These are phyloP conservation scores for Boletus eberwhitei DNA, from an alignment of 768 basidiomycete species.

Conservation along the genomic window DNA sequence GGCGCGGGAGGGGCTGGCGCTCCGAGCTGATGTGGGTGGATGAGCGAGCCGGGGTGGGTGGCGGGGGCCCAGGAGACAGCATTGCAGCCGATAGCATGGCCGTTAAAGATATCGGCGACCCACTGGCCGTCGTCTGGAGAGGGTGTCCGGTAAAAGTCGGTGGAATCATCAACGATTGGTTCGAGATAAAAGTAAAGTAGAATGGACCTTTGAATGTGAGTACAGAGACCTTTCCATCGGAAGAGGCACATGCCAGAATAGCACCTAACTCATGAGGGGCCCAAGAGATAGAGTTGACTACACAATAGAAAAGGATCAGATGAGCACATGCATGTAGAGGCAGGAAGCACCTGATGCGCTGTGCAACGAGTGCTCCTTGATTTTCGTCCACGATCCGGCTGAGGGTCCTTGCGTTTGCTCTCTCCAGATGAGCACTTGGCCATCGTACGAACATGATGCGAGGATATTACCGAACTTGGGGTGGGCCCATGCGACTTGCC, in stretches of 20 bases:
- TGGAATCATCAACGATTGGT: not conserved
- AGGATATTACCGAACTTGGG: slow-evolving; percentile 96
- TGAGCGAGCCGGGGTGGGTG: slow-evolving; percentile 79
- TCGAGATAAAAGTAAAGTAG: not conserved
- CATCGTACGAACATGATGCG: slow-evolving; percentile 98
- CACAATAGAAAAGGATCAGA: not conserved
- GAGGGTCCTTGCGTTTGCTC: slow-evolving; percentile 60
- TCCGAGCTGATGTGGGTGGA: slow-evolving; percentile 57
- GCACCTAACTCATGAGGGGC: slow-evolving; percentile 98
- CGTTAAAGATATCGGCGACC: slow-evolving; percentile 93
- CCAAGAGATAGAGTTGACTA: slow-evolving; percentile 98
- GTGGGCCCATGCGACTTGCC: slow-evolving; percentile 98
- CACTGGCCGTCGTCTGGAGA: slow-evolving; percentile 89
- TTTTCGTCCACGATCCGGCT: slow-evolving; percentile 79
- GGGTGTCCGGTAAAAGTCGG: not conserved
- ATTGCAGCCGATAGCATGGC: slow-evolving; percentile 95
- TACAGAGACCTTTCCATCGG: slow-evolving; percentile 95
- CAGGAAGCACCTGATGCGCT: slow-evolving; percentile 79
- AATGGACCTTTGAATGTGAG: slow-evolving; percentile 92
- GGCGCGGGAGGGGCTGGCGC: slow-evolving; percentile 40
- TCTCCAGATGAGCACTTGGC: slow-evolving; percentile 98
- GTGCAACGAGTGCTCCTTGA: slow-evolving; percentile 94
- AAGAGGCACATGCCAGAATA: slow-evolving; percentile 94
- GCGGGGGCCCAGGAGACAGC: slow-evolving; percentile 98
- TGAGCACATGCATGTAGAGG: not conserved